phyloP scores from a whole-genome alignment of 2,329 filamentous ascomycete species.

The Ramichloridium luteum region DNA sequence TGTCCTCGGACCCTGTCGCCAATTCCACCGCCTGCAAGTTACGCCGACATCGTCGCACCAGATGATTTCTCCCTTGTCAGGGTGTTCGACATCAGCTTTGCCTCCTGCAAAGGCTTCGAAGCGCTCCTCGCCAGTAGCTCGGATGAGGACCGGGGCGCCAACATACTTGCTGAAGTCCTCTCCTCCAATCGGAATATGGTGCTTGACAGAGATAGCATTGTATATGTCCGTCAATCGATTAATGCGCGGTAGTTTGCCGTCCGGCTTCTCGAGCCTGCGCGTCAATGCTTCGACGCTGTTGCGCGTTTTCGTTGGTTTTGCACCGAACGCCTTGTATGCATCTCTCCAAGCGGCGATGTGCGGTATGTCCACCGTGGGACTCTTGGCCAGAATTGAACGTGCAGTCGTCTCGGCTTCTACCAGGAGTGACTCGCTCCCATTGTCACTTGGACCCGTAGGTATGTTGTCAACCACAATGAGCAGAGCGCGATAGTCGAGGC shows the following conservation, averaged over 20 bases:
- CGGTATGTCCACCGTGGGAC: slow-evolving; percentile 22
- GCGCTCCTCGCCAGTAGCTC: slow-evolving; percentile 24
- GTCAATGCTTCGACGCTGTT: slow-evolving; percentile 29
- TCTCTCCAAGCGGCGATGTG: slow-evolving; percentile 29
- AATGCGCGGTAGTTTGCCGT: slow-evolving; percentile 25
- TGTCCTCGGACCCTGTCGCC: slow-evolving; percentile 28
- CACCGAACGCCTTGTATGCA: slow-evolving; percentile 29
- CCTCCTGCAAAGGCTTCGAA: slow-evolving; percentile 25
- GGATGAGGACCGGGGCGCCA: slow-evolving; percentile 22
- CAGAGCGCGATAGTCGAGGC: slow-evolving; percentile 28
- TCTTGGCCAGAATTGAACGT: slow-evolving; percentile 6
- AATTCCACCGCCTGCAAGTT: slow-evolving; percentile 31
- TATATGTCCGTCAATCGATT: slow-evolving; percentile 31
- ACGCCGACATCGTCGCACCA: slow-evolving; percentile 30
- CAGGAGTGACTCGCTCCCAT: slow-evolving; percentile 21
- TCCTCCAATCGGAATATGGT: slow-evolving; percentile 29
- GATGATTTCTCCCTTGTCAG: slow-evolving; percentile 25
- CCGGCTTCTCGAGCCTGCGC: slow-evolving; percentile 17
- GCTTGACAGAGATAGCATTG: slow-evolving; percentile 29
- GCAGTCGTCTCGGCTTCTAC: slow-evolving; percentile 19
- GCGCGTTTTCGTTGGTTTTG: slow-evolving; percentile 27
- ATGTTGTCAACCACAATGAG: slow-evolving; percentile 25
- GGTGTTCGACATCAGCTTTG: slow-evolving; percentile 13
- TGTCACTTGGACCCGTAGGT: slow-evolving; percentile 22
- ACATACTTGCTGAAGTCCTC: slow-evolving; percentile 30